Evolutionary conservation across 441 rosid species (phyloP), one percentile per base, ranked within the genome.

Genomic region (Syzygium syzygioides): DNA sequence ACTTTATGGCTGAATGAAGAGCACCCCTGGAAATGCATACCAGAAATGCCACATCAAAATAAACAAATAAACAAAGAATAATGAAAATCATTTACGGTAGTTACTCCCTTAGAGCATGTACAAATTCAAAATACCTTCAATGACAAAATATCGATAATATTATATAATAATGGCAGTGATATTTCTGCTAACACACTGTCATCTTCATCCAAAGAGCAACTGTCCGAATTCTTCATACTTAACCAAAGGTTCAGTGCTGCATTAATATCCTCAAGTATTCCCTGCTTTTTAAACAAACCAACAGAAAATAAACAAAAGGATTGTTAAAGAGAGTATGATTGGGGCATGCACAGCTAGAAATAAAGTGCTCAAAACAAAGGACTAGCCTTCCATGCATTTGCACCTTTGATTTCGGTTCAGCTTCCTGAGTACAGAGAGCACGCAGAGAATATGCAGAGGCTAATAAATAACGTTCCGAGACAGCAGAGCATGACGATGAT

Each of bases 401-500:
- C 91, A 98, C 99, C 99, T 96, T 93, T 66, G 99, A 96, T 89
- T 91, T 93, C 87, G 99, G 98, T 86, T 95, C 99, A 87, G 90
- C 93, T 92, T 98, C 99, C 84, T 94, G 95, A 84, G 88, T 89
- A 89, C 97, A 94, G 20, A 97, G 92, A 80, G 98, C 99, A 88
- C 95, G 96, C 91, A 97, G 91, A 91, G 94, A 93, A 93, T 96
- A 93, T 56, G 97, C 96, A 88, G 93, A 91, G 88, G 99, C 97
- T 92, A 96, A 91, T 79, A 92, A 93, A 91, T 93, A 94, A 87
- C 87, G 88, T 87, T 80, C 90, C 85, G 92, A 76, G 91, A 90
- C 87, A 87, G 90, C 92, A n/a, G 53, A 86, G 86, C 45, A 88
- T 85, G 52, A 53, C 68, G 88, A 86, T 92, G 89, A 91, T 71